Conservation (phyloP, 1,284 basidiomycete genomes). For the Ganoderma meredithae region DNA sequence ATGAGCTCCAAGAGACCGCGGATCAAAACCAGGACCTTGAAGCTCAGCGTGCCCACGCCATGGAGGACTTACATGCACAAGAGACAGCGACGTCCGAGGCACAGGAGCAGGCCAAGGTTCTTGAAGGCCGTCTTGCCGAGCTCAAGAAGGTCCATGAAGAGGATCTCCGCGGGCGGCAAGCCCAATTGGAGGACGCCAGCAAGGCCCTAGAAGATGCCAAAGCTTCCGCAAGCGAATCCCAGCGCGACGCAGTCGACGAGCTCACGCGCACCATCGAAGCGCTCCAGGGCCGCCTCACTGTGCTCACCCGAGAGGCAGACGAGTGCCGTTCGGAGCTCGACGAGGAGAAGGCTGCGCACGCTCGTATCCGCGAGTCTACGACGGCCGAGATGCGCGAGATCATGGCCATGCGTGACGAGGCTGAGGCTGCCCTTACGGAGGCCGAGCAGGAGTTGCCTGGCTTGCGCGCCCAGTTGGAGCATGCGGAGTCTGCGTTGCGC, state of each 20-base stretch:
- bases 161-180: constrained; percentile 39
- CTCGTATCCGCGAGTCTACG: constrained; percentile 36
- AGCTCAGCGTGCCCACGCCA: constrained; percentile 32
- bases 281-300: constrained; percentile 35
- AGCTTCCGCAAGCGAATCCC: constrained; percentile 37
- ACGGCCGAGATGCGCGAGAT: constrained; percentile 36
- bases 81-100: constrained; percentile 16
- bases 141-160: constrained; percentile 35
- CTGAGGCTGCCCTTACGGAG: constrained; percentile 39
- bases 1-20: constrained; percentile 18
- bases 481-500: constrained; percentile 35
- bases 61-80: constrained; percentile 16
- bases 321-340: constrained; percentile 45
- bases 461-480: constrained; percentile 40
- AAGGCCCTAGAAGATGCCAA: constrained; percentile 36
- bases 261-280: constrained; percentile 40
- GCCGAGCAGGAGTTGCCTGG: constrained; percentile 40
- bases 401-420: constrained; percentile 37
- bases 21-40: constrained; percentile 34
- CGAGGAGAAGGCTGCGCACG: constrained; percentile 45
- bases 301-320: constrained; percentile 36
- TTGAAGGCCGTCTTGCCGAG: constrained; percentile 34
- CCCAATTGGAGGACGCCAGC: constrained; percentile 34
- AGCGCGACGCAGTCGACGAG: constrained; percentile 40
- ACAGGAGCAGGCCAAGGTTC: constrained; percentile 24